These are phyloP conservation scores for Hypholoma fasciculare DNA, from an alignment of 768 basidiomycete genomes.

Conservation along the genomic window DNA sequence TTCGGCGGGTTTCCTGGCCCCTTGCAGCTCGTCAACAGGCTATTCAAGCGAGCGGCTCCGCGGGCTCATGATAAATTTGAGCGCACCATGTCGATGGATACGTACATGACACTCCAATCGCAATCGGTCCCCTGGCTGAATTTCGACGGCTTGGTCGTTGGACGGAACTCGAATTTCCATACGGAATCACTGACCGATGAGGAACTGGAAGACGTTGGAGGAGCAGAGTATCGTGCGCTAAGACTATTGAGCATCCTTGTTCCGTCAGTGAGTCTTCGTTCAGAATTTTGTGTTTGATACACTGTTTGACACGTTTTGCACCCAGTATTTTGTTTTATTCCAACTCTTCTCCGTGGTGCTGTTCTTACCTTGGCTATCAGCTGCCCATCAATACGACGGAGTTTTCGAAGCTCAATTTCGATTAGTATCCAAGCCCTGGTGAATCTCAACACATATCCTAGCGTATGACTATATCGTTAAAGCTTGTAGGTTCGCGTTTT, in stretches of 20 bases:
- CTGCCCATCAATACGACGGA: constrained; percentile 43
- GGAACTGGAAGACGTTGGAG: constrained; percentile 72
- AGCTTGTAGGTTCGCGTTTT: constrained; percentile 39
- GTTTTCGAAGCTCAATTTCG: constrained; percentile 50
- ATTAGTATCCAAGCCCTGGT: constrained; percentile 61
- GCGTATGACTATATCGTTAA: not conserved
- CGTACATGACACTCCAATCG: constrained; percentile 42
- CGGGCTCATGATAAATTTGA: constrained; percentile 41
- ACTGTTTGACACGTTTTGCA: too few relatives aligned
- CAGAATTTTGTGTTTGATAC: not conserved
- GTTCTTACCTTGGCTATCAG: constrained; percentile 61
- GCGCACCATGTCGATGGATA: constrained; percentile 52
- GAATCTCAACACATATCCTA: not conserved
- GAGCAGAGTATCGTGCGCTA: constrained; percentile 73
- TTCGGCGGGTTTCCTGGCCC: constrained; percentile 52
- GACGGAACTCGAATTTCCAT: constrained; percentile 59
- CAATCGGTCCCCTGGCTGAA: constrained; percentile 36
- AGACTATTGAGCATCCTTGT: constrained; percentile 50
- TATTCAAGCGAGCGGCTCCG: constrained; percentile 44
- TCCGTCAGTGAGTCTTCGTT: constrained; percentile 31
- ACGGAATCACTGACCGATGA: constrained; percentile 60
- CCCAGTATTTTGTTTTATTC: constrained; percentile 63
- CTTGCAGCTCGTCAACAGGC: constrained; percentile 31
- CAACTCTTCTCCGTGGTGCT: constrained; percentile 59
- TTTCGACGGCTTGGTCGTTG: constrained; percentile 45